Evolutionary conservation across 176 grass and related monocot genomes (phyloP), one percentile per base, ranked within the genome.

Genomic region (Lolium perenne): DNA sequence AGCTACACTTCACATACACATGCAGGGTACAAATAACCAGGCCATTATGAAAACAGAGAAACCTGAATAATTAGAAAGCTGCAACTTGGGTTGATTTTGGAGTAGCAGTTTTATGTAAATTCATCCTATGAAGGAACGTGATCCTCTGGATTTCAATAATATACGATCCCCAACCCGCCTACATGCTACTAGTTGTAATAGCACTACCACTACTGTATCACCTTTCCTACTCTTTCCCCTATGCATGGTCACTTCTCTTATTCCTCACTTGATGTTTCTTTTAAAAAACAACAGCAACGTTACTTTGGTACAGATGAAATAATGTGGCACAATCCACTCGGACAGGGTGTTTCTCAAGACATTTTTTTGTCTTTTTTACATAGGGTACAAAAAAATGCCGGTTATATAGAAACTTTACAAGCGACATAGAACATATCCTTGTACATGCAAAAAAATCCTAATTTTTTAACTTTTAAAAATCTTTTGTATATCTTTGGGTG

Each of bases 101-200:
- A 81, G 15, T 82, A 61, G 32, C 17, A 63, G 53, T n/a, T 78
- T 65, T 84, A 43, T 41, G 69, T 53, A 46, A 56, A 35, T 38
- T 66, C 23, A 13, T 78, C 59, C 46, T 63, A 10, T 81, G 22
- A 51, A 66, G 22, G 29, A 32, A 76, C 46, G 40, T 46, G 10
- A 6, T 73, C 38, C 1, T 71, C 5, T 70, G 35, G 41, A 22
- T 71, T 21, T n/a, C n/a, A 47, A 47, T 45, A 72, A n/a, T 23
- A 29, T 41, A 70, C 4, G 17, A 38, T n/a, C 7, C 7, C 41
- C 8, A 35, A 20, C 3, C 4, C 1, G 38, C 45, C 38, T 71
- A 71, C 38, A 71, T 45, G 38, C 38, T 14, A 38, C 35, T 11
- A 45, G 6, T 18, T 29, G 29, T 29, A 29, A 2, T 29, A 29